Base-by-base conservation (phyloP, 495 filamentous ascomycete genomes). In the Penicillium longicatenatum region DNA sequence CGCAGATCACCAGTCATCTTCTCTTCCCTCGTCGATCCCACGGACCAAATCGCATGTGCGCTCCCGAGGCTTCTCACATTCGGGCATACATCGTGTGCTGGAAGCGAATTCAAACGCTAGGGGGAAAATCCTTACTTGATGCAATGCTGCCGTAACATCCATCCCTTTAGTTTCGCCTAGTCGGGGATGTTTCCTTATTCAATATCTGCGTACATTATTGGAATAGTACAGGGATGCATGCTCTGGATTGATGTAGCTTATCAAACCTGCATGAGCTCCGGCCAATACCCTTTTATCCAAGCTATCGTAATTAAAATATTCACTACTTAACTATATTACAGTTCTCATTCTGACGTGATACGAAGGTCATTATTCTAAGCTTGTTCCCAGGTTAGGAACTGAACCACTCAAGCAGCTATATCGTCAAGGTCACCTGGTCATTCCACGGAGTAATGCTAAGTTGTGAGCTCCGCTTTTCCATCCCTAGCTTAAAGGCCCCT, bases 11-110 rank as follows among this genome's bases (percentile, higher is more conserved):
- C 35, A 4, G 29, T 29, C 20, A 9, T 21, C 17, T 2, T 22
- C 33, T 3, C 6, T 31, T 19, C 14, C 21, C 24, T 31, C 24
- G 42, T 48, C 49, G 42, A 58, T 53, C 50, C 43, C 41, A 58
- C 56, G 56, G 44, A 11, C 8, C n/a, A 46, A 39, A 17, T n/a
- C 37, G 16, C 37, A 39, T 39, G 37, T n/a, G 37, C 37, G 4
- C 37, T 17, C 6, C 31, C 31, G 31, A 35, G 31, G 31, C 31
- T 35, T 39, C 37, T 39, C 37, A 39, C n/a, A 39, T 39, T 17
- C 37, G 37, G 14, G 16, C n/a, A 39, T 39, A 17, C 37, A 17
- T 17, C 14, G 14, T 39, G 14, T 35, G 31, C 10, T 35, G 31
- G 11, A n/a, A n/a, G n/a, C n/a, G n/a, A n/a, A n/a, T n/a, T n/a